Base-by-base conservation (phyloP, 2,329 filamentous ascomycete genomes). In the Fusarium domesticum region DNA sequence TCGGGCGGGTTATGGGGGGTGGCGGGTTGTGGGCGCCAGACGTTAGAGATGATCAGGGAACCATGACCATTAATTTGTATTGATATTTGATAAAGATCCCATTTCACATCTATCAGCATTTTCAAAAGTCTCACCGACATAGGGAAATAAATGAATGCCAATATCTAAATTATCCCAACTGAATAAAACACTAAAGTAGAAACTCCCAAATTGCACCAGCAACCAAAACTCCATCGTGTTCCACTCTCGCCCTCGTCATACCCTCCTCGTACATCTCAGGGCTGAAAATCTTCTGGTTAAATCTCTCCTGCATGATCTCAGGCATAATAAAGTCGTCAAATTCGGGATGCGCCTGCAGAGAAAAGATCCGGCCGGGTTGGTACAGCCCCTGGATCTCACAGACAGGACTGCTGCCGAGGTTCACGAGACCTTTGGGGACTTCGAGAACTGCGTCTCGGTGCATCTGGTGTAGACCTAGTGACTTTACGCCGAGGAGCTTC, bases 331-430 rank as follows among this genome's bases (percentile, higher is more conserved):
- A 54, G 1, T 53, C 53, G 7, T 67, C 64, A 44, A 69, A 72
- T 40, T 74, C 71, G 1, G 71, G 71, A 19, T 74, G 71, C 1
- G 67, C 70, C 37, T 74, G 71, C 14, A 73, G 62, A 1, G 68
- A 66, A 11, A 73, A 57, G 12, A 71, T 39, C 2, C 60, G 56
- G 0, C 57, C 50, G 0, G 67, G 63, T 31, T 60, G 55, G 48
- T 71, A 71, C 1, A 74, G 50, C 0, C 68, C 70, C 18, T 74
- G 71, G 3, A 71, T 54, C 16, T 57, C 53, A 37, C 71, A 74
- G 7, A 48, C 56, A 1, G 61, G 56, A 23, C 63, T 73, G 37
- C 58, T 64, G 2, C 70, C 71, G 2, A 74, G 53, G 40, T 64
- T 70, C 10, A 64, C 49, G 28, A 64, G 58, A 6, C 62, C 67